Evolutionary conservation across 106 monocot species (phyloP).

Genomic region (Dendrobium huoshanense): DNA sequence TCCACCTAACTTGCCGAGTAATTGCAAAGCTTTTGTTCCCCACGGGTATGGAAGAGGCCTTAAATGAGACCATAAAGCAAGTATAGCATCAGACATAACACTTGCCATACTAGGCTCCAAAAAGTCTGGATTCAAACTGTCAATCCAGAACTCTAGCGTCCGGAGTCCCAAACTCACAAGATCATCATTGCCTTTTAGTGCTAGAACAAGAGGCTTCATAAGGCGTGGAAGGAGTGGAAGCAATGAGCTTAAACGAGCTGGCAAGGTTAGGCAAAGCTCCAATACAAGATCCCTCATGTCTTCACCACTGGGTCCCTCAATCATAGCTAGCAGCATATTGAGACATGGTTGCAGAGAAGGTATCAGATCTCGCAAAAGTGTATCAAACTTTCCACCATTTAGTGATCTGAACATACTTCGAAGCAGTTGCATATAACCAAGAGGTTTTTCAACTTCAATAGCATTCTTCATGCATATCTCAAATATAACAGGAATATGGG

Average conservation of each 20-base stretch:
- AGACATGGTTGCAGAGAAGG: slow-evolving; percentile 87
- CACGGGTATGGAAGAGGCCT: slow-evolving; percentile 88
- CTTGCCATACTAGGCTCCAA: slow-evolving; percentile 98
- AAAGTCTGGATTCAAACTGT: slow-evolving; percentile 98
- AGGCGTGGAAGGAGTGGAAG: slow-evolving; percentile 96
- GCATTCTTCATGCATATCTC: slow-evolving; percentile 97
- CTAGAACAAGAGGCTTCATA: slow-evolving; percentile 84
- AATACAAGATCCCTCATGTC: slow-evolving; percentile 90
- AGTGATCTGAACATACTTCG: slow-evolving; percentile 82
- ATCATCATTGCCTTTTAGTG: slow-evolving; percentile 91
- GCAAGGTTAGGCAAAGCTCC: slow-evolving; percentile 89
- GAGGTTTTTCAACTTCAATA: slow-evolving; percentile 91
- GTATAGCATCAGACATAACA: slow-evolving; percentile 97
- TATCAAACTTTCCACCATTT: slow-evolving; percentile 93
- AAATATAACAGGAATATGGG: slow-evolving; percentile 90
- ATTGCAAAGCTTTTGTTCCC: slow-evolving; percentile 90
- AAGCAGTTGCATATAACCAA: slow-evolving; percentile 93
- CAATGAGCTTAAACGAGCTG: slow-evolving; percentile 96
- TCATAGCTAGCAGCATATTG: slow-evolving; percentile 89
- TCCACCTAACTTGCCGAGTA: slow-evolving; percentile 96
- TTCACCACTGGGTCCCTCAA: slow-evolving; percentile 88
- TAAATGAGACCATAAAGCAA: slow-evolving; percentile 96
- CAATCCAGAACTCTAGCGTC: slow-evolving; percentile 99
- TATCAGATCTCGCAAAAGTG: slow-evolving; percentile 82
- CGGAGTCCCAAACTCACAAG: slow-evolving; percentile 91